These are phyloP conservation scores for Albifimbria verrucaria DNA, from an alignment of 2,329 filamentous ascomycete genomes.

Conservation along the genomic window DNA sequence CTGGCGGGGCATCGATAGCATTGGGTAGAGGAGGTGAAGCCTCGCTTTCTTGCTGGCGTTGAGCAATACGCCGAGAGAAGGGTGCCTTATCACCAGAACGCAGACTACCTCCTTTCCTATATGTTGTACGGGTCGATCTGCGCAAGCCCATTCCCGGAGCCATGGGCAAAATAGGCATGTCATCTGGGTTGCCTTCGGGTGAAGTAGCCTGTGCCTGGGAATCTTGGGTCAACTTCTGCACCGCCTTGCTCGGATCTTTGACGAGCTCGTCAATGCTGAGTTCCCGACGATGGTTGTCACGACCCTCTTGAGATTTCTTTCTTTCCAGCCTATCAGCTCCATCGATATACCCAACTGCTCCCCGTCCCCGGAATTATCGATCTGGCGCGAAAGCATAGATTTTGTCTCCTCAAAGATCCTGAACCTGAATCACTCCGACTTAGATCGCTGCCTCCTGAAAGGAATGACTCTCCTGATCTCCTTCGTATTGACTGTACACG, in stretches of 20 bases:
- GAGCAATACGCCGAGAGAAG: conserved; percentile 68
- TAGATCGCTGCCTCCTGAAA: conserved; percentile 53
- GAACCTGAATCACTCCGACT: conserved; percentile 53
- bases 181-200: conserved; percentile 52
- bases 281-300: conserved; percentile 47
- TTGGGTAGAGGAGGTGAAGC: conserved; percentile 19
- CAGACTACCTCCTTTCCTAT: conserved; percentile 79
- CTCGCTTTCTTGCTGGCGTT: conserved; percentile 60
- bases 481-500: conserved; percentile 86
- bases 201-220: conserved; percentile 42
- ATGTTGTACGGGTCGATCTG: conserved; percentile 87
- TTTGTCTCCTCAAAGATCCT: conserved; percentile 78
- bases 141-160: conserved; percentile 76
- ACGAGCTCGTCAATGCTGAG: conserved; percentile 79
- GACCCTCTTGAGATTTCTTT: conserved; percentile 59
- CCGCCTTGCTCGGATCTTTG: conserved; percentile 70
- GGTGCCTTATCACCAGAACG: conserved; percentile 73
- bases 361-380: conserved; percentile 67
- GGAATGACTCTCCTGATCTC: conserved; percentile 68
- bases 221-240: conserved; percentile 65
- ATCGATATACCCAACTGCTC: conserved; percentile 68
- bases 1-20: conserved; percentile 43
- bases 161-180: conserved; percentile 82
- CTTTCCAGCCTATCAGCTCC: conserved; percentile 77
- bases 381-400: conserved; percentile 91